phyloP scores from a whole-genome alignment of 805 yeast genomes.

The Candida michaelii region DNA sequence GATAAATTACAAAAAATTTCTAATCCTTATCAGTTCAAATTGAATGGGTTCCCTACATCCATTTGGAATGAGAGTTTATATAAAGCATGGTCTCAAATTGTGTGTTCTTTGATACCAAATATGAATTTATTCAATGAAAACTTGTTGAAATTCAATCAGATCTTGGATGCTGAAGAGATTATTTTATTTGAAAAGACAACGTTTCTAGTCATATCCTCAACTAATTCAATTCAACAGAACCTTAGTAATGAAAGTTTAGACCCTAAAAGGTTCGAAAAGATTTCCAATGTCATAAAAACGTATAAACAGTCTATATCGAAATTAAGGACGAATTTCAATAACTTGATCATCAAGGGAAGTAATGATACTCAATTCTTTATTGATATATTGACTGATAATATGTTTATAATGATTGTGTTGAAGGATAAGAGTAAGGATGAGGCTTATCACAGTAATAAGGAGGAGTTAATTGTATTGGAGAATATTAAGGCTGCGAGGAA shows the following conservation, averaged over 20 bases:
- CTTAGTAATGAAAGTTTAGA: conserved; percentile 48
- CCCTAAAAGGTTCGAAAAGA: conserved; percentile 92
- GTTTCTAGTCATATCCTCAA: conserved; percentile 73
- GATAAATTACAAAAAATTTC: conserved; percentile 74
- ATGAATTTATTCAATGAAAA: conserved; percentile 77
- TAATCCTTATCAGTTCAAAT: conserved; percentile 58
- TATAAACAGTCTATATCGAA: conserved; percentile 91
- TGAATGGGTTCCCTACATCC: conserved; percentile 89
- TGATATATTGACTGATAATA: conserved; percentile 57
- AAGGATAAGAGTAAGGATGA: conserved; percentile 33
- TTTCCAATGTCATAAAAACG: conserved; percentile 89
- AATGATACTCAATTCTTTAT: conserved; percentile 47
- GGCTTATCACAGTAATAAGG: conserved; percentile 26
- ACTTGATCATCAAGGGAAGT: conserved; percentile 66
- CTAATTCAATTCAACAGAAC: conserved; percentile 42
- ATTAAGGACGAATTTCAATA: conserved; percentile 79
- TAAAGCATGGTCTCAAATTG: conserved; percentile 96
- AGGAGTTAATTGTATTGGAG: conserved; percentile 50
- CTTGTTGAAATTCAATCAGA: conserved; percentile 66
- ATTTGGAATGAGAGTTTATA: conserved; percentile 97
- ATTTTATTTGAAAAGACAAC: conserved; percentile 92
- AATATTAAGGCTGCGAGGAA: conserved; percentile 57
- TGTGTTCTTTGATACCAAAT: conserved; percentile 92
- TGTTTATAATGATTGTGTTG: conserved; percentile 61
- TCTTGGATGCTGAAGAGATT: conserved; percentile 84